Evolutionary conservation across 2,329 filamentous ascomycete genomes (phyloP).

Genomic region (Didymella pomorum): DNA sequence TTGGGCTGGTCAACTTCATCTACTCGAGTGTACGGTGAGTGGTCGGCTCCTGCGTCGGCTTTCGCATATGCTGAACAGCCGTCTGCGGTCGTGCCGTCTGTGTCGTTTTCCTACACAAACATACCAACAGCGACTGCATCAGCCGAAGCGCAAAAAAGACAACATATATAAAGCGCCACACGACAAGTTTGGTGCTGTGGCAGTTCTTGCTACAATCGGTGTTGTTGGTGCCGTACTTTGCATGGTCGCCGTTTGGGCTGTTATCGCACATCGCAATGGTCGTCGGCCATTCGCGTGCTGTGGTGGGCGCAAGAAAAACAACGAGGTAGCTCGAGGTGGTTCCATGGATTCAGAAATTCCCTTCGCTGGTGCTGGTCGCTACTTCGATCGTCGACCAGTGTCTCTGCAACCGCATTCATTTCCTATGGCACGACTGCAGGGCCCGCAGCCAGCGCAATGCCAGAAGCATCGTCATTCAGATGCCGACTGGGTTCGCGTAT

Average conservation of each 20-base stretch:
- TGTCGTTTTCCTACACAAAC: not conserved
- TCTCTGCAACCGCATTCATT: not conserved
- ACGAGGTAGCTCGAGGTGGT: not conserved
- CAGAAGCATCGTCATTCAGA: not conserved
- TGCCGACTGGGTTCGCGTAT: not conserved
- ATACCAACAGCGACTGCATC: not conserved
- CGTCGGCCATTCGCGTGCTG: slow-evolving; percentile 2
- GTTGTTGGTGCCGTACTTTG: not conserved
- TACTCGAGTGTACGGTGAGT: not conserved
- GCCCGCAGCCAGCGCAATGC: not conserved
- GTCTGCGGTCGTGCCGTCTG: not conserved
- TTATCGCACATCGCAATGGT: slow-evolving; percentile 7
- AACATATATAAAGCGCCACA: not conserved
- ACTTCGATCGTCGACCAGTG: slow-evolving; percentile 1
- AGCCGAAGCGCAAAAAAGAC: not conserved
- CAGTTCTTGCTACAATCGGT: not conserved
- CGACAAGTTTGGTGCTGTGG: not conserved
- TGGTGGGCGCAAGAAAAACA: not conserved
- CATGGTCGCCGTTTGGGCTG: not conserved
- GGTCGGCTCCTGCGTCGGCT: not conserved
- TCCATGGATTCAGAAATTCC: not conserved
- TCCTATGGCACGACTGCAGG: not conserved
- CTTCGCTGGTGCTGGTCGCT: slow-evolving; percentile 5
- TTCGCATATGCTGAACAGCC: not conserved
- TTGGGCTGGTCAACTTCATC: not conserved